phyloP scores from a whole-genome alignment of 2,329 filamentous ascomycete species.

The Drechslerella dactyloides region DNA sequence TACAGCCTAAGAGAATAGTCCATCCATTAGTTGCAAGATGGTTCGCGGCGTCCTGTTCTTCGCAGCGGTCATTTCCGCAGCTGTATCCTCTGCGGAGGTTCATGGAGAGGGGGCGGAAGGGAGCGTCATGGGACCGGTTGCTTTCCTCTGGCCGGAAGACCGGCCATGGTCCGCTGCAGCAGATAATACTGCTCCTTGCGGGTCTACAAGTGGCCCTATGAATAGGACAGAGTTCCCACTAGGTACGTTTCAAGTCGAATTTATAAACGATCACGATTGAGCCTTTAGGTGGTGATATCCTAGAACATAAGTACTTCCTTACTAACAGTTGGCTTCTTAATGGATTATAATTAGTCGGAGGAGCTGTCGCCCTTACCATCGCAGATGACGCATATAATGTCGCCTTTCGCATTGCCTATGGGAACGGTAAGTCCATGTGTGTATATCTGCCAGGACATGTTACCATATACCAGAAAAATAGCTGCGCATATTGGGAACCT shows the following conservation, averaged over 20 bases:
- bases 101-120: conserved; percentile 47
- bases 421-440: conserved; percentile 62
- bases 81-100: conserved; percentile 24
- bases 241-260: conserved; percentile 57
- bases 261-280: not conserved
- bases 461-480: too few species aligned
- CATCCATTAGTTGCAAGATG: conserved; percentile 38
- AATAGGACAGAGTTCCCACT: conserved; percentile 67
- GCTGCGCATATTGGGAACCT: too few species aligned
- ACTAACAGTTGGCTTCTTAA: not conserved
- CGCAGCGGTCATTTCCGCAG: conserved; percentile 38
- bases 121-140: conserved; percentile 62
- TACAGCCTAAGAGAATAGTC: conserved; percentile 19
- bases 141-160: conserved; percentile 68
- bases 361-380: conserved; percentile 64
- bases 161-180: conserved; percentile 64
- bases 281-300: not conserved
- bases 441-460: too few species aligned
- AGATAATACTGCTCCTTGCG: conserved; percentile 67
- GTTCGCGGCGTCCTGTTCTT: conserved; percentile 41
- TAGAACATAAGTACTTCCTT: too few species aligned
- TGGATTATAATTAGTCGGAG: conserved; percentile 60
- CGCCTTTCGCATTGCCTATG: conserved; percentile 64
- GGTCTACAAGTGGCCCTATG: conserved; percentile 61
- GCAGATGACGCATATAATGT: conserved; percentile 67